Percentiles rank a stretch among this genome's conserved stretches.
These are phyloP conservation scores for Mortierella sp. DNA, from an alignment of 371 early-diverging fungal genomes.

Conservation along the genomic window DNA sequence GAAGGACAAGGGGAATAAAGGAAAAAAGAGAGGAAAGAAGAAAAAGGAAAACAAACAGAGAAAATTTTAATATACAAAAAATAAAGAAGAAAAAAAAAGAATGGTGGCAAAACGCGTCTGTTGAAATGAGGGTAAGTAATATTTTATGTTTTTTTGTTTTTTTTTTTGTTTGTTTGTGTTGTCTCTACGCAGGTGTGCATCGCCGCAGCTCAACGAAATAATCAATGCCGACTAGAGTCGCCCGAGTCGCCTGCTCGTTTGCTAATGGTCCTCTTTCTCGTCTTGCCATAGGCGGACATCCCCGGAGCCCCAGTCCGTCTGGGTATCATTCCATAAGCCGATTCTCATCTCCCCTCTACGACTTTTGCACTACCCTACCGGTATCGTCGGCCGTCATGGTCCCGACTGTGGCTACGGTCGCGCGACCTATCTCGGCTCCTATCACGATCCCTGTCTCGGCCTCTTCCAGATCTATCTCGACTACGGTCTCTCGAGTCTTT, in stretches of 20 bases:
- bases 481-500: conserved; percentile 37
- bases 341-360: neutral
- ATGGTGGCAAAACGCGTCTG: neutral
- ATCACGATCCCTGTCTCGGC: conserved; percentile 27
- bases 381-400: conserved; percentile 45
- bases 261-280: neutral
- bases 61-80: neutral
- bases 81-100: neutral
- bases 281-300: conserved; percentile 4
- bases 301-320: conserved; percentile 4
- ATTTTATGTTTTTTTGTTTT: conserved; percentile 6
- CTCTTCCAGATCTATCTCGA: conserved; percentile 31
- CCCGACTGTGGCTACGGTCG: conserved; percentile 46
- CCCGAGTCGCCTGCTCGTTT: neutral
- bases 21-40: neutral
- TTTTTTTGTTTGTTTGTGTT: conserved; percentile 1
- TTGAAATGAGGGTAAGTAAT: neutral
- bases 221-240: neutral
- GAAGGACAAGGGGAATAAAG: neutral
- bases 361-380: conserved; percentile 17
- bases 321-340: neutral
- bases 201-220: neutral
- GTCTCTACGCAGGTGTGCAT: neutral
- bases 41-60: neutral
- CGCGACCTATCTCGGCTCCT: conserved; percentile 40